Evolutionary conservation across 805 yeast genomes (phyloP).

Genomic region (Brettanomyces sp.): DNA sequence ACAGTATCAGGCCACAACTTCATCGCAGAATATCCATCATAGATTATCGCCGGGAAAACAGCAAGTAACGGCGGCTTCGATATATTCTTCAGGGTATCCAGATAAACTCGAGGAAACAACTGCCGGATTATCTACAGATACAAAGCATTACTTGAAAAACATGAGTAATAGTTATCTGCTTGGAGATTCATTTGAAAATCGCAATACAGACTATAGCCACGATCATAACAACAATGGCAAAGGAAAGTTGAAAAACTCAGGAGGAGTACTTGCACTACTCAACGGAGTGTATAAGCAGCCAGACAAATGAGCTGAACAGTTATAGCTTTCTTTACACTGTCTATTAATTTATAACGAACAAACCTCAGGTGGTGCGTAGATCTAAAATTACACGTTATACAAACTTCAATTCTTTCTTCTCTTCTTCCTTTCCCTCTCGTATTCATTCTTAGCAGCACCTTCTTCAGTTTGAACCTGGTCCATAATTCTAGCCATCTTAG

Average conservation of each 20-base stretch:
- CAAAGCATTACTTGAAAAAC: conserved; percentile 14
- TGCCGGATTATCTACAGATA: conserved; percentile 21
- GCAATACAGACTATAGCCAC: conserved; percentile 17
- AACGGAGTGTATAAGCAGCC: conserved; percentile 59
- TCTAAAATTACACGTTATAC: too few relatives aligned
- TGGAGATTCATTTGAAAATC: conserved; percentile 37
- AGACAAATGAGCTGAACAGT: background rate
- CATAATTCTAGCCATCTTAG: conserved; percentile 79
- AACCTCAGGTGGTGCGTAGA: too few relatives aligned
- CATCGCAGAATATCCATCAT: too few relatives aligned
- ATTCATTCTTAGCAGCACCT: conserved; percentile 89
- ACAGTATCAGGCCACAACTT: too few relatives aligned
- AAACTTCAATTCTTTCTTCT: conserved; percentile 25
- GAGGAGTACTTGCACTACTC: conserved; percentile 59
- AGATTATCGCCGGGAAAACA: background rate
- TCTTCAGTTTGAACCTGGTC: conserved; percentile 86
- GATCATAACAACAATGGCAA: conserved; percentile 2
- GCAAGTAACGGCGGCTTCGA: background rate
- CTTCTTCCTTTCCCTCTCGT: conserved; percentile 73
- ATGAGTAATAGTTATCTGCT: conserved; percentile 24
- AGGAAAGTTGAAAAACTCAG: conserved; percentile 9
- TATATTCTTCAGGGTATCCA: background rate
- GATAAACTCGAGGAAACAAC: conserved; percentile 17
- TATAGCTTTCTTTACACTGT: too few relatives aligned
- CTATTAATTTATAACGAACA: too few relatives aligned